Base-by-base conservation (phyloP, 192 early-diverging fungal genomes). In the Coemansia nantahalensis region DNA sequence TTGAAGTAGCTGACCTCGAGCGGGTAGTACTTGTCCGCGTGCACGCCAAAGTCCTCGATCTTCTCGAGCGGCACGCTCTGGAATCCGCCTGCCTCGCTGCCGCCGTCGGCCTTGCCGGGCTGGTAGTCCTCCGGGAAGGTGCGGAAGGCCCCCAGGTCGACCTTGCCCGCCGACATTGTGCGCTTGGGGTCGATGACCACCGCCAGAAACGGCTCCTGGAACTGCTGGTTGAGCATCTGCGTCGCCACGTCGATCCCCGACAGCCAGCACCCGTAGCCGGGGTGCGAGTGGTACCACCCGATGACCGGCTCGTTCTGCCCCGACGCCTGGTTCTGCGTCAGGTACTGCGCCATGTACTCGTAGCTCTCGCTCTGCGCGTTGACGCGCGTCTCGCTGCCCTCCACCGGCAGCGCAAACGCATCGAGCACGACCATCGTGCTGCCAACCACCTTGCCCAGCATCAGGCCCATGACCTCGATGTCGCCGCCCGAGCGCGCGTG, bases 221-320 rank as follows among this genome's bases (percentile, higher is more conserved):
- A 94, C 68, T 88, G 79, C 61, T 99, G 96, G 70, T 97, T 96
- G 28, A 91, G 68, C 85, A 86, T 92, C 62, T 99, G 96, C 15
- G 96, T 99, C 36, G 81, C 80, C 4, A 97, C 94, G 60, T 99
- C 96, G 65, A 99, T 99, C 13, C 96, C 96, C 6, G 94, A 97
- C 42, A 99, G 79, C 96, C 96, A 99, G 79, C 96, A 98, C 8
- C 96, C 94, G 59, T 99, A 99, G n/a, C 96, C 96, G 14, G 96
- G 96, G 74, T 99, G 96, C 36, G 86, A 89, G 65, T 99, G 96
- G 80, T 99, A 99, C 96, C 96, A 99, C 0, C 96, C 96, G 68
- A 97, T 83, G 11, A 83, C 89, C 51, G 96, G 93, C 62, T 99
- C 96, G 9, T 89, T 60, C 31, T 93, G 78, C 7, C 93, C 96